Conservation (phyloP, 352 stramenopile genomes). For the Pythium apleroticum region DNA sequence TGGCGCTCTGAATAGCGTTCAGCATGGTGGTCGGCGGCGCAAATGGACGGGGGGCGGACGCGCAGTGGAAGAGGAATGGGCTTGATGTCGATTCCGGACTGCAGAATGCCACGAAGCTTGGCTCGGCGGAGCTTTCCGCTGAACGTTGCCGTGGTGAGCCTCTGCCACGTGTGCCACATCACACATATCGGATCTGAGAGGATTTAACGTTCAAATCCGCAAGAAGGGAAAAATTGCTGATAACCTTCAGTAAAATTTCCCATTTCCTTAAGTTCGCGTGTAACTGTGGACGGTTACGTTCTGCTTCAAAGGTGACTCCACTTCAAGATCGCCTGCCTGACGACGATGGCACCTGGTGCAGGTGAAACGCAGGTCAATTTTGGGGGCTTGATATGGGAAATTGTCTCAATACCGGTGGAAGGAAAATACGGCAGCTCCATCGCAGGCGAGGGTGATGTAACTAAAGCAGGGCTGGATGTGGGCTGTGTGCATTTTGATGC, state of each 20-base stretch:
- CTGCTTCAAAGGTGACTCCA: not conserved
- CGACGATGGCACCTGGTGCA: constrained; percentile 1
- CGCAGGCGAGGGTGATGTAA: not conserved
- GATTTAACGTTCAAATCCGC: not conserved
- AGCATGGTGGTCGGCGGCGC: constrained; percentile 41
- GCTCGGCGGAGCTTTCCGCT: constrained; percentile 7
- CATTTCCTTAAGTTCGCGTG: not conserved
- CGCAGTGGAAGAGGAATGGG: not conserved
- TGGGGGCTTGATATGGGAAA: not conserved
- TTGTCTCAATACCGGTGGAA: not conserved
- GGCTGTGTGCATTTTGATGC: no score
- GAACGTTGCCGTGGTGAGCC: constrained; percentile 10
- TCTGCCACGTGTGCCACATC: constrained; percentile 30
- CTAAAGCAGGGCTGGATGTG: no score
- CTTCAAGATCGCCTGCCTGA: not conserved
- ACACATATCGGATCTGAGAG: constrained; percentile 19
- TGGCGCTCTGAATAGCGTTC: constrained; percentile 67
- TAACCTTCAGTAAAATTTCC: not conserved
- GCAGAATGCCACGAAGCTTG: not conserved
- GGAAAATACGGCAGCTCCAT: not conserved
- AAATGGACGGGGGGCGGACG: not conserved
- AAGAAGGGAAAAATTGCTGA: not conserved
- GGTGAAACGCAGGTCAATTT: constrained; percentile 4
- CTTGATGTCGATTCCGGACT: constrained; percentile 18
- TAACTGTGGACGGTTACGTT: not conserved